Evolutionary conservation across 1,139 yeast species (phyloP), one percentile per base, ranked within the genome.

Genomic region (Fermentozyma sake): DNA sequence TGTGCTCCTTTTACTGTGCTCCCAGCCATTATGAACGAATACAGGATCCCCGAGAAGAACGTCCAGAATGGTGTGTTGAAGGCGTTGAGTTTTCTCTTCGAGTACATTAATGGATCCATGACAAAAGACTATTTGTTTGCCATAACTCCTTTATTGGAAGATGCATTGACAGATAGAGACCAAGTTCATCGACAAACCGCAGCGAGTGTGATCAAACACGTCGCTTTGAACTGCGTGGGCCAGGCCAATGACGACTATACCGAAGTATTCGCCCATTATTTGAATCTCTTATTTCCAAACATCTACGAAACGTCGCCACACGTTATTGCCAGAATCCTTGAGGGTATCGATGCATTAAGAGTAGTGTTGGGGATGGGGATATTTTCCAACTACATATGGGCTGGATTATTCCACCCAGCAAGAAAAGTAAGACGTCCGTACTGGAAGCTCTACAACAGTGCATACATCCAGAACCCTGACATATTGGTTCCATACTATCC

Each of bases 11-110:
- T 85, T 53, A 85, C 97, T 0, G 95, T 91, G 1, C 56, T 93
- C n/a, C 98, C 99, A 0, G 95, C 96, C 0, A 62, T 93, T 24
- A 85, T 93, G 95, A 89, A 91, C 52, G 98, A 91, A 51, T 93
- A 91, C 49, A 69, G 94, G 30, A 83, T 84, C 4, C 96, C 96
- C 0, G 97, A 91, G 40, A 76, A 80, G 33, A 89, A 89, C 47
- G 96, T 91, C 5, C 97, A 91, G 50, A 91, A 91, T 51, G 98
- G 98, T 62, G 87, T 91, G 4, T 61, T 93, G 40, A 93, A 93
- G 48, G 87, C 97, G 0, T 61, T 89, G 62, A 72, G 95, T n/a
- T 93, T 93, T 46, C 68, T 91, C 71, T 86, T 91, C 57, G 98
- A 93, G 55, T 91, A 91, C 48, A 79, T 87, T 39, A 93, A 93